Evolutionary conservation across 495 filamentous ascomycete genomes (phyloP).

Genomic region (Aspergillus kassunensis): DNA sequence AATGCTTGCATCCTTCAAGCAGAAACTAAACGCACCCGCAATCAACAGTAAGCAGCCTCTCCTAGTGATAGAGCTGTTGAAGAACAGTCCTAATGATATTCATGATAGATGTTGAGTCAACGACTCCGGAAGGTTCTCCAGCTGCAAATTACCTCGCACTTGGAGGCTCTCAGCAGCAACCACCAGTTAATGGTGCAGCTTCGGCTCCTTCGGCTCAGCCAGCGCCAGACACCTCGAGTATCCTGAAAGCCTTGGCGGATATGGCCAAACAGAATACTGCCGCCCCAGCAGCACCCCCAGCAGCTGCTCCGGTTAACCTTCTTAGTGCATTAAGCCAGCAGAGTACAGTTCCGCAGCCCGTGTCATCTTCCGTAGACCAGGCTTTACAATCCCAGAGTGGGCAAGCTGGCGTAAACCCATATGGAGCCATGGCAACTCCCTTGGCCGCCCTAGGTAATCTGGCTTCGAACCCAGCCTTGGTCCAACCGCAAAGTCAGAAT

Average conservation of each 20-base stretch:
- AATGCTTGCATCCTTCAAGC: constrained; percentile 82
- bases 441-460: constrained; percentile 41
- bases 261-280: constrained; percentile 78
- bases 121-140: constrained; percentile 77
- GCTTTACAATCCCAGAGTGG: constrained; percentile 39
- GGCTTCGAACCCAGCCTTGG: constrained; percentile 37
- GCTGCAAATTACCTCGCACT: constrained; percentile 51
- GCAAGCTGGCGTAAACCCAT: constrained; percentile 58
- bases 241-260: constrained; percentile 78
- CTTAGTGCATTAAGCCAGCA: constrained; percentile 55
- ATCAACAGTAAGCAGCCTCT: constrained; percentile 58
- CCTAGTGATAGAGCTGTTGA: background rate
- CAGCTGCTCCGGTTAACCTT: constrained; percentile 47
- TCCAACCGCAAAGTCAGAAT: constrained; percentile 46
- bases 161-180: constrained; percentile 32
- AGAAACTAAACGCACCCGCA: constrained; percentile 64
- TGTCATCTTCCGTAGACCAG: constrained; percentile 47
- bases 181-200: constrained; percentile 35
- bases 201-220: constrained; percentile 29
- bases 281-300: constrained; percentile 49
- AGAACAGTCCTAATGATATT: constrained; percentile 22
- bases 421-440: constrained; percentile 49
- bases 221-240: constrained; percentile 61
- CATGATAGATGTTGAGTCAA: constrained; percentile 57
- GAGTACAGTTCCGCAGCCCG: constrained; percentile 37